phyloP scores from a whole-genome alignment of 2,329 filamentous ascomycete genomes.

The Mollisia scopiformis region DNA sequence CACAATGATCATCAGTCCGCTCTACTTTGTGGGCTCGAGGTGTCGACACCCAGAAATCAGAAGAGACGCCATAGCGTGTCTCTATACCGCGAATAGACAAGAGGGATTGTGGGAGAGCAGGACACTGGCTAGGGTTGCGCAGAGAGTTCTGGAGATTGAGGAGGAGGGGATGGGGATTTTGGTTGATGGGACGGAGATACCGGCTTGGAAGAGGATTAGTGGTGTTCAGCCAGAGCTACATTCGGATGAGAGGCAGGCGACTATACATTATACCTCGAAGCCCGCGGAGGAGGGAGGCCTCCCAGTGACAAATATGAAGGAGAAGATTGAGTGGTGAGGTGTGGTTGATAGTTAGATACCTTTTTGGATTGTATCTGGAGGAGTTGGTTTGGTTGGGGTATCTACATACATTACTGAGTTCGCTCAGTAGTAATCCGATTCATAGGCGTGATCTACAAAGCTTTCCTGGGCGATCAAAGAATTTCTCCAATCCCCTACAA shows the following conservation, averaged over 20 bases:
- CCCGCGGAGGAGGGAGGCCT: not conserved
- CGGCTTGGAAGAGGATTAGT: not conserved
- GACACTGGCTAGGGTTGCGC: conserved; percentile 14
- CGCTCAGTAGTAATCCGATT: too few relatives aligned
- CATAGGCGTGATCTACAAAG: too few relatives aligned
- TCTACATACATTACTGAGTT: too few relatives aligned
- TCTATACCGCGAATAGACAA: conserved; percentile 60
- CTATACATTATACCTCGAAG: not conserved
- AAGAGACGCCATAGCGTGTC: conserved; percentile 60
- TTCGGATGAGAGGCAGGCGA: not conserved
- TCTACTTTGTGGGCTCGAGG: conserved; percentile 66
- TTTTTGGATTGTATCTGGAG: not conserved
- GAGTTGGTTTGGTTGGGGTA: not conserved
- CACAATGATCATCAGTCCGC: conserved; percentile 61
- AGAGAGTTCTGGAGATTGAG: conserved; percentile 13
- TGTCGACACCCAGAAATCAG: conserved; percentile 59
- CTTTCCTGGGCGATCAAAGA: too few relatives aligned
- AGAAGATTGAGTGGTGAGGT: not conserved
- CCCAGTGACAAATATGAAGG: not conserved
- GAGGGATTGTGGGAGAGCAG: conserved; percentile 66
- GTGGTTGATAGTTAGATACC: not conserved
- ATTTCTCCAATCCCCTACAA: too few relatives aligned
- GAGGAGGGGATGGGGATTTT: conserved; percentile 1
- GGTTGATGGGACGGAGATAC: not conserved
- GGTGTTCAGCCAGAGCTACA: not conserved